Evolutionary conservation across 2,329 filamentous ascomycete species (phyloP).

Genomic region (Daldinia sp.): DNA sequence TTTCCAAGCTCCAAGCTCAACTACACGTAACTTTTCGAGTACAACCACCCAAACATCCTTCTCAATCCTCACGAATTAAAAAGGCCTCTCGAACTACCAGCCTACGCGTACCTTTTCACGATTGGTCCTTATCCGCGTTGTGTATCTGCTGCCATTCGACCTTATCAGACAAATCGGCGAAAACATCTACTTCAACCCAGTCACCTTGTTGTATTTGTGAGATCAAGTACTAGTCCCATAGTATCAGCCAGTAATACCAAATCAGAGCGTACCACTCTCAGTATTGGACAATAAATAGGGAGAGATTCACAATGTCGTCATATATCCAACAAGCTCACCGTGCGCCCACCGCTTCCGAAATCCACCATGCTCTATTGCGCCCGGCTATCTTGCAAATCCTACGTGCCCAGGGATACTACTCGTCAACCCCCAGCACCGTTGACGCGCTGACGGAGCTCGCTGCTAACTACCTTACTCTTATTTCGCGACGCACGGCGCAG

Average conservation of each 20-base stretch:
- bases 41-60: neutral
- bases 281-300: slow-evolving; percentile 5
- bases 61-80: neutral
- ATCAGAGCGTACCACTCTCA: neutral
- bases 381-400: slow-evolving; percentile 91
- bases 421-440: slow-evolving; percentile 82
- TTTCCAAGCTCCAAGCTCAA: neutral
- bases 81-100: neutral
- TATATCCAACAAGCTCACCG: slow-evolving; percentile 39
- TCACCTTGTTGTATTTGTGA: neutral
- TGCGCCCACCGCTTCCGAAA: slow-evolving; percentile 42
- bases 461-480: slow-evolving; percentile 80
- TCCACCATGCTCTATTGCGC: slow-evolving; percentile 79
- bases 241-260: slow-evolving; percentile 1
- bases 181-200: neutral
- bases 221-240: neutral
- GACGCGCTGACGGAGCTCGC: slow-evolving; percentile 91
- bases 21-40: neutral
- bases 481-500: slow-evolving; percentile 78
- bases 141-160: neutral
- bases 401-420: slow-evolving; percentile 89
- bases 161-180: neutral
- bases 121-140: neutral
- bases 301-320: slow-evolving; percentile 42
- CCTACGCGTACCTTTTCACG: neutral